Base-by-base conservation (phyloP, 2,329 filamentous ascomycete species). In the Fusarium gaditjirri region DNA sequence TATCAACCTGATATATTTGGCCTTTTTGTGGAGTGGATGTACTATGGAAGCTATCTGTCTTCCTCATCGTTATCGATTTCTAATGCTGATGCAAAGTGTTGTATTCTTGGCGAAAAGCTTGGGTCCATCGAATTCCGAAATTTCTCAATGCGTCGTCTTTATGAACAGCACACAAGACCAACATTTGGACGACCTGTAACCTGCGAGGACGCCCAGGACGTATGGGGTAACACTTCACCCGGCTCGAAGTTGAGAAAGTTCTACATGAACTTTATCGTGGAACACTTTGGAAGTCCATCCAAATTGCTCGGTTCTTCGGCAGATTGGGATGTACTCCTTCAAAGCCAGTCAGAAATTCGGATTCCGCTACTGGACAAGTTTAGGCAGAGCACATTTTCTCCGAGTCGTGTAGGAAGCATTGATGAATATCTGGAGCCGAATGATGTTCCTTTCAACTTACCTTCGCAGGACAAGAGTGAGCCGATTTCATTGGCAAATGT, bases 31-130 rank as follows among this genome's bases (percentile, higher is more conserved):
- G 55, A 63, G 21, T 50, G 60, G 60, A 61, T 50, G 17, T 50
- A 63, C 3, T 36, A 61, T 19, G 31, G 16, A 12, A 19, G 9
- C 16, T 61, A 63, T 10, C 6, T 19, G 3, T 2, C 8, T 2
- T 14, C 3, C 6, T 29, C 23, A 0, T 4, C n/a, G 0, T 4
- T 7, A 27, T 12, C 21, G 3, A 39, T n/a, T 14, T 6, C 25
- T 3, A 49, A 8, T 11, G 21, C 59, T 4, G 16, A 63, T 29
- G 36, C 21, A 6, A 49, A n/a, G 36, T 50, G 43, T 12, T 63
- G 43, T 55, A 8, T 38, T 16, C 60, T 63, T 11, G 43, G 29
- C 2, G 17, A 50, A 5, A 49, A 38, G n/a, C 55, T 63, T 35
- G 17, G 17, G 2, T 50, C 29, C 14, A 6, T 8, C 1, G 14